phyloP scores from a whole-genome alignment of 371 early-diverging fungal species.

The Batrachochytrium dendrobatidis region DNA sequence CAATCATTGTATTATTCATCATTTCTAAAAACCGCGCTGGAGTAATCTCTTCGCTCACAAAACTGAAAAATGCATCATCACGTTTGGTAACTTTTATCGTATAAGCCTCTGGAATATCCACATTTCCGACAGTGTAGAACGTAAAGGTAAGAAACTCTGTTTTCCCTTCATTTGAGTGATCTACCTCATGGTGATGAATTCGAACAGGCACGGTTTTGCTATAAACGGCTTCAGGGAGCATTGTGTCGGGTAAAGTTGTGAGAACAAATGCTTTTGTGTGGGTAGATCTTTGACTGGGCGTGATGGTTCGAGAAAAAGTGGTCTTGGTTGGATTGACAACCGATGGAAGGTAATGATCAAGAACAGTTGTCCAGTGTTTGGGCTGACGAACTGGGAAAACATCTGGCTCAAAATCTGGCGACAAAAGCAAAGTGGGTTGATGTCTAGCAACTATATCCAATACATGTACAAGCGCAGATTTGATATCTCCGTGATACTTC shows the following conservation, averaged over 20 bases:
- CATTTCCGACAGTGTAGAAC: background rate
- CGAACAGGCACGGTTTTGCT: background rate
- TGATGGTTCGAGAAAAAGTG: background rate
- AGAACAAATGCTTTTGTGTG: background rate
- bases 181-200: too few species aligned
- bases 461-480: slow-evolving; percentile 6
- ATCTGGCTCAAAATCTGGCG: background rate
- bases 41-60: slow-evolving; percentile 10
- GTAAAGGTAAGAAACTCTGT: background rate
- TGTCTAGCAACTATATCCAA: slow-evolving; percentile 8
- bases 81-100: background rate
- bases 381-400: background rate
- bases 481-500: slow-evolving; percentile 4
- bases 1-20: background rate
- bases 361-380: background rate
- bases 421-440: slow-evolving; percentile 6
- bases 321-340: background rate
- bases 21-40: slow-evolving; percentile 1
- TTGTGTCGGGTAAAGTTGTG: background rate
- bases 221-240: background rate
- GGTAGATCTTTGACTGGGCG: background rate
- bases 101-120: background rate
- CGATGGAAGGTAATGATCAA: background rate
- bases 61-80: slow-evolving; percentile 9
- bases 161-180: too few species aligned